Conservation (phyloP, 371 early-diverging fungal genomes). For the Blakeslea trispora region DNA sequence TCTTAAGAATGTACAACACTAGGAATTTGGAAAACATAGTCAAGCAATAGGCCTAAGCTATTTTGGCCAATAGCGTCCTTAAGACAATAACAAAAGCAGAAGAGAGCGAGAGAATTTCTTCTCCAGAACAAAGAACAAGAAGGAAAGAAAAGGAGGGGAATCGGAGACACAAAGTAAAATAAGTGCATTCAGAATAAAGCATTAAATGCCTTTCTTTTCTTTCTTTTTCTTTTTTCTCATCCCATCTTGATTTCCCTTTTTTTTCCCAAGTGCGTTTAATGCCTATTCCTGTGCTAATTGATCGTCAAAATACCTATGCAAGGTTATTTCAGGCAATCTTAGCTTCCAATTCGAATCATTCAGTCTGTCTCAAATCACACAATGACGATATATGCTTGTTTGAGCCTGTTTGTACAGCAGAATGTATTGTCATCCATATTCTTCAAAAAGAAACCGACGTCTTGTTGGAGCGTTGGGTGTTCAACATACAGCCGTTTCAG, state of each 20-base stretch:
- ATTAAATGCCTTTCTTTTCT: conserved; percentile 4
- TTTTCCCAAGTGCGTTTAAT: conserved; percentile 2
- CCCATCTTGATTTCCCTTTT: too few relatives aligned
- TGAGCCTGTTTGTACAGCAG: conserved; percentile 4
- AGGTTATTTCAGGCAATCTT: neutral
- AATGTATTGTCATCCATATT: conserved; percentile 19
- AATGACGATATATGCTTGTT: conserved; percentile 4
- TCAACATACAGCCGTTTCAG: neutral
- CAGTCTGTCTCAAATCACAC: neutral
- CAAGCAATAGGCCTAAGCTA: too few relatives aligned
- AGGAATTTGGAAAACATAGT: too few relatives aligned
- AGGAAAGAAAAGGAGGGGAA: neutral
- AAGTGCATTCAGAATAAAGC: too few relatives aligned
- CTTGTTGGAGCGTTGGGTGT: conserved; percentile 19
- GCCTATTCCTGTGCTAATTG: conserved; percentile 18
- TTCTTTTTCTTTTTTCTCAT: conserved; percentile 3
- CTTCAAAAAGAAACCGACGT: conserved; percentile 16
- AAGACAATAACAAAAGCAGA: too few relatives aligned
- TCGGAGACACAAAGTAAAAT: neutral
- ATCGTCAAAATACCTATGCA: conserved; percentile 3
- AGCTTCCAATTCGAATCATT: neutral
- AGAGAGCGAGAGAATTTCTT: neutral
- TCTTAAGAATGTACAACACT: too few relatives aligned
- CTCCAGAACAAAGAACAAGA: neutral
- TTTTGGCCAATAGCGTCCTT: too few relatives aligned